Conservation (phyloP, 805 yeast species). For the Metschnikowia vanudenii region DNA sequence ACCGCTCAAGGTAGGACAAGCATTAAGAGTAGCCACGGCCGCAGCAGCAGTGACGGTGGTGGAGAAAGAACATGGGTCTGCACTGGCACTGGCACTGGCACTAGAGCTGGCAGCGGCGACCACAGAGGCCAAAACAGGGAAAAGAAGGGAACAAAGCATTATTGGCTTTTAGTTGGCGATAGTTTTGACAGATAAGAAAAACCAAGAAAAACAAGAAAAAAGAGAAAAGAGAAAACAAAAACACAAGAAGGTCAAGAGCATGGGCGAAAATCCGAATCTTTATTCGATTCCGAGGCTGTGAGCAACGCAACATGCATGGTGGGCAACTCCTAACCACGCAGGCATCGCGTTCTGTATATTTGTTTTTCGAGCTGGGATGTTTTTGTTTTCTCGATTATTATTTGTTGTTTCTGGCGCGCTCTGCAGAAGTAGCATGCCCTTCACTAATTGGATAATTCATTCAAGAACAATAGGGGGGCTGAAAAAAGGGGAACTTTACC, state of each 20-base stretch:
- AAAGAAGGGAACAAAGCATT: slow-evolving; percentile 3
- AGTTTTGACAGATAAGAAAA: background rate
- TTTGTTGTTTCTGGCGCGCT: background rate
- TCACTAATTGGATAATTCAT: too few relatives aligned
- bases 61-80: slow-evolving; percentile 38
- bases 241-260: background rate
- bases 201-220: background rate
- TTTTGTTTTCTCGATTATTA: background rate
- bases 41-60: slow-evolving; percentile 41
- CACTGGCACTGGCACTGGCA: slow-evolving; percentile 15
- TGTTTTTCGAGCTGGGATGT: background rate
- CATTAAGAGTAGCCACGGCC: slow-evolving; percentile 30
- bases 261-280: background rate
- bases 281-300: background rate
- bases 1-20: slow-evolving; percentile 45
- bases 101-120: slow-evolving; percentile 15
- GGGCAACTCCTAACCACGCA: background rate
- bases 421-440: too few relatives aligned
- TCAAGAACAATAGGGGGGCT: too few relatives aligned
- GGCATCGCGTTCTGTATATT: background rate
- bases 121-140: slow-evolving; percentile 13
- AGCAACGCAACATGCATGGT: background rate
- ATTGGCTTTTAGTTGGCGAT: background rate
- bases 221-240: background rate
- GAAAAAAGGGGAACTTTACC: too few relatives aligned